A percentile compares a stretch with the other conserved stretches of the same genome.
phyloP scores from a whole-genome alignment of 768 basidiomycete genomes.

The Rhizopogon vulgaris region DNA sequence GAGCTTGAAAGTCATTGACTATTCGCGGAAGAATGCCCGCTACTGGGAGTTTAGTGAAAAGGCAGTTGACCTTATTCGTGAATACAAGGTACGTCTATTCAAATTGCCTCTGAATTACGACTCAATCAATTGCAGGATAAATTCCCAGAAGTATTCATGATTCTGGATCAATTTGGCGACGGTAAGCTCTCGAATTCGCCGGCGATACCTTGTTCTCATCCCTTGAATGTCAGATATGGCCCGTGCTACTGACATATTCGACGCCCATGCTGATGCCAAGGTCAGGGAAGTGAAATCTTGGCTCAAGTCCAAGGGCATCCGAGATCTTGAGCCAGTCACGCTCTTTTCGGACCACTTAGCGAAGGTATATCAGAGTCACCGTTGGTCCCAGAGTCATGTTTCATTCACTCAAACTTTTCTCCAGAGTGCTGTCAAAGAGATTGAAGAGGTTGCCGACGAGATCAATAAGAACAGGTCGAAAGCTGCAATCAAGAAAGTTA shows the following conservation, averaged over 20 bases:
- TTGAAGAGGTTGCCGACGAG: slow-evolving; percentile 71
- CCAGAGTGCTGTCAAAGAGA: slow-evolving; percentile 71
- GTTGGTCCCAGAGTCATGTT: not conserved
- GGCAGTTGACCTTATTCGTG: slow-evolving; percentile 70
- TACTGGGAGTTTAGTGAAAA: slow-evolving; percentile 94
- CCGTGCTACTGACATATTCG: slow-evolving; percentile 52
- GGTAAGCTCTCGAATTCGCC: slow-evolving; percentile 34
- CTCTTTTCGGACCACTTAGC: slow-evolving; percentile 88
- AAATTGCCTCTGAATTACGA: not conserved
- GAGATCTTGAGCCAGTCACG: slow-evolving; percentile 89
- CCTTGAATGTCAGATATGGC: slow-evolving; percentile 57
- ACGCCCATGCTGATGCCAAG: slow-evolving; percentile 56
- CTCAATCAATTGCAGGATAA: slow-evolving; percentile 37
- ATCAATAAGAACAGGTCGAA: slow-evolving; percentile 56
- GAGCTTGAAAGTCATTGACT: slow-evolving; percentile 87
- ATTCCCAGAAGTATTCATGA: slow-evolving; percentile 80
- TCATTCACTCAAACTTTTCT: not conserved
- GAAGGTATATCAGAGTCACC: slow-evolving; percentile 46
- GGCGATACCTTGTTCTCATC: slow-evolving; percentile 1
- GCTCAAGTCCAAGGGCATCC: slow-evolving; percentile 82
- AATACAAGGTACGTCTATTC: slow-evolving; percentile 61
- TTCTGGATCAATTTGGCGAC: slow-evolving; percentile 67
- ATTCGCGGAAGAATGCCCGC: slow-evolving; percentile 76
- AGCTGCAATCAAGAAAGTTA: slow-evolving; percentile 76
- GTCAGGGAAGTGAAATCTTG: slow-evolving; percentile 78